Evolutionary conservation across 495 filamentous ascomycete genomes (phyloP).

Genomic region (Viridothelium virens): DNA sequence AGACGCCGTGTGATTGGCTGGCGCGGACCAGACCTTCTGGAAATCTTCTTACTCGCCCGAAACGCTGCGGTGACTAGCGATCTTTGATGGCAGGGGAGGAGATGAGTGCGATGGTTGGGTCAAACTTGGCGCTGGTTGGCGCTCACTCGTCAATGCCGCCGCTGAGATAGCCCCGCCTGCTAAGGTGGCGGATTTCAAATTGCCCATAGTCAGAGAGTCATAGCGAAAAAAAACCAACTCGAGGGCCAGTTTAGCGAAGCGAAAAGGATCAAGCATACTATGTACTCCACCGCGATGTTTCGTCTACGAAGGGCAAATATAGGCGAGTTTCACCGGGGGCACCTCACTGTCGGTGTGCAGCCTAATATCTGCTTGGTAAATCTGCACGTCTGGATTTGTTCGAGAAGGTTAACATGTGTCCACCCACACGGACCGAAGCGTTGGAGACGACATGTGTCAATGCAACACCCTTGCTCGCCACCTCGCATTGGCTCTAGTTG

Average conservation of each 20-base stretch:
- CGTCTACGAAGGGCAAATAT: not conserved
- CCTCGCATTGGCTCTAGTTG: not conserved
- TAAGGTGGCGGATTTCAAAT: conserved; percentile 10
- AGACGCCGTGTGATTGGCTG: not conserved
- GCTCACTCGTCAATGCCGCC: not conserved
- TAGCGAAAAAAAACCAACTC: not conserved
- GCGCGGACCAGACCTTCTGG: not conserved
- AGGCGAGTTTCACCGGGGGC: not conserved
- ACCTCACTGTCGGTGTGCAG: not conserved
- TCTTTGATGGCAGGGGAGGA: not conserved
- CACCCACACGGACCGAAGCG: conserved; percentile 8
- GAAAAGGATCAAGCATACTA: conserved; percentile 9
- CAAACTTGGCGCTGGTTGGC: conserved; percentile 4
- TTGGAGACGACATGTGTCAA: conserved; percentile 12
- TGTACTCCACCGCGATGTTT: not conserved
- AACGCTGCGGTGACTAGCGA: not conserved
- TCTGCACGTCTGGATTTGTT: not conserved
- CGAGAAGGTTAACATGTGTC: not conserved
- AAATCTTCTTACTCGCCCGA: not conserved
- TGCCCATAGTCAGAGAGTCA: not conserved
- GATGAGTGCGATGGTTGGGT: not conserved
- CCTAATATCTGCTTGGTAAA: not conserved
- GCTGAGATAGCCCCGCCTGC: not conserved
- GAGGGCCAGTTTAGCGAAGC: not conserved
- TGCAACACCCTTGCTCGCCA: conserved; percentile 1